Evolutionary conservation across 1,139 yeast species (phyloP).

Genomic region (Nakaseomyces nivariensis): DNA sequence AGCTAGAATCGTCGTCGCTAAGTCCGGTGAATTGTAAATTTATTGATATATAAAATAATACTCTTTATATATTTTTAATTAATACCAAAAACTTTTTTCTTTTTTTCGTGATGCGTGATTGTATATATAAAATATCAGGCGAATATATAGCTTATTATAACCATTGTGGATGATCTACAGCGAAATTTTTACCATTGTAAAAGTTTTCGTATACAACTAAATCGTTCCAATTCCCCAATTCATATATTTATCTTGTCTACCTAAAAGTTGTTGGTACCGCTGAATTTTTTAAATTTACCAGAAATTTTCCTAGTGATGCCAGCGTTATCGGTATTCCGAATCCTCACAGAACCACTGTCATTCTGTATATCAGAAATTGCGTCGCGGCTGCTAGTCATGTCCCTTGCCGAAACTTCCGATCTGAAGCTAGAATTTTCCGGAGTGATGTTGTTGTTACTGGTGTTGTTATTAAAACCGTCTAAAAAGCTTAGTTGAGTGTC

Average conservation of each 20-base stretch:
- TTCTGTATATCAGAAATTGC: slow-evolving; percentile 6
- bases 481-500: background rate
- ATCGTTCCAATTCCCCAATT: no score
- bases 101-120: no score
- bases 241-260: no score
- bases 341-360: slow-evolving; percentile 12
- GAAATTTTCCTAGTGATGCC: slow-evolving; percentile 2
- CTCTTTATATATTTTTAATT: no score
- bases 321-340: background rate
- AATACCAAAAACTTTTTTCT: no score
- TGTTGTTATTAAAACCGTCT: background rate
- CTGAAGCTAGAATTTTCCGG: slow-evolving; percentile 1
- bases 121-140: no score
- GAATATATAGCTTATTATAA: no score
- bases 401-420: slow-evolving; percentile 1
- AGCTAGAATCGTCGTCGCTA: slow-evolving; percentile 67
- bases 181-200: no score
- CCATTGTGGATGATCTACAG: no score
- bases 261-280: background rate
- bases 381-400: slow-evolving; percentile 8
- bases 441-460: background rate
- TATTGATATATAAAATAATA: no score
- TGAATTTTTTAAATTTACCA: slow-evolving; percentile 1
- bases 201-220: no score
- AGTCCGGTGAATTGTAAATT: slow-evolving; percentile 69